Evolutionary conservation across 192 early-diverging fungal species (phyloP), one percentile per base, ranked within the genome.

Genomic region (Entomortierella chlamydospora): DNA sequence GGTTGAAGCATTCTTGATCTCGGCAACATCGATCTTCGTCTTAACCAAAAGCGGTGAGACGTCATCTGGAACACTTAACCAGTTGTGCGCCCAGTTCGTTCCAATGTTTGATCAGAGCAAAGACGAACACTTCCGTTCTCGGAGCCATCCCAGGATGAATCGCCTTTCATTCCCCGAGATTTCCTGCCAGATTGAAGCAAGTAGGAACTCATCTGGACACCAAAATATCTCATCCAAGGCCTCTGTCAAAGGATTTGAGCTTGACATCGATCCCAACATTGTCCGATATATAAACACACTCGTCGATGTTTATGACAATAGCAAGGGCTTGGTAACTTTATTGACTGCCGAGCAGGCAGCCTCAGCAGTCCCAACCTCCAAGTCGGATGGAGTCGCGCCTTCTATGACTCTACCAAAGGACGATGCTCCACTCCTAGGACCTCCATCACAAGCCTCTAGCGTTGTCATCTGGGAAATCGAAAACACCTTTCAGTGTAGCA

Each of bases 31-130:
- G 4, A 84, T 95, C 55, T 41, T 77, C n/a, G 85, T 95, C 55
- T 49, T 76, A 20, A 90, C 92, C 28, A 86, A 86, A 55, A 86
- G 87, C 42, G 85, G 90, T 7, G 84, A 88, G 61, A 86, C 78
- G 20, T 87, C 85, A 22, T 81, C 69, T 25, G 89, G 87, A 23
- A 73, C 80, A 13, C 62, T 95, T 49, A 83, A 69, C 11, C 84
- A 92, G 20, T 81, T 93, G 4, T 83, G 83, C 55, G 54, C 92
- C 18, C 93, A 93, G 63, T 95, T 94, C 69, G 91, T 94, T 13
- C 72, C 84, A 5, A 61, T 71, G 15, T 91, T 91, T 66, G 89
- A 91, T 64, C 86, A 87, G 61, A 82, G 76, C 63, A 88, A 88
- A 15, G 86, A 88, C 31, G 80, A 87, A 7, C 87, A 87, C 60